A percentile compares a stretch with the other conserved stretches of the same genome.
phyloP scores from a whole-genome alignment of 2,329 filamentous ascomycete species.

The Pseudohalonectria lignicola region DNA sequence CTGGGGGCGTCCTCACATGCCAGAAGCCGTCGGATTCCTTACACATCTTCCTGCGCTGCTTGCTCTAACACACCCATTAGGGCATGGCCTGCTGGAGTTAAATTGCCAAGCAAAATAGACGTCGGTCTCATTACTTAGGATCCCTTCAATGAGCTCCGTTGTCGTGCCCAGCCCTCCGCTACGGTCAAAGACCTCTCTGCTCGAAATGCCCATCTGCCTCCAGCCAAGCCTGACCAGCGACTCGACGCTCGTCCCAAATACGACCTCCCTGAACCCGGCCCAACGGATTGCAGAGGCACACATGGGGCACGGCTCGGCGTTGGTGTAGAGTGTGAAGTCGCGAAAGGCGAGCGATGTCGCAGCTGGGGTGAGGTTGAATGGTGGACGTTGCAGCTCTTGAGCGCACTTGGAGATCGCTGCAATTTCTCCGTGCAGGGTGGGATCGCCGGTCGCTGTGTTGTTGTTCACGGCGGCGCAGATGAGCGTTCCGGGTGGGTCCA shows the following conservation, averaged over 20 bases:
- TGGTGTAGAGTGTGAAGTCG: constrained; percentile 41
- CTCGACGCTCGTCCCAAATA: constrained; percentile 40
- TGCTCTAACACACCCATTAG: neutral
- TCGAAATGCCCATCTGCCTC: constrained; percentile 35
- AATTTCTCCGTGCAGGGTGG: constrained; percentile 44
- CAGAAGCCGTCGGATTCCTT: no score
- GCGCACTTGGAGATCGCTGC: constrained; percentile 43
- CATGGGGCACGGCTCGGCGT: constrained; percentile 46
- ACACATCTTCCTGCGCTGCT: no score
- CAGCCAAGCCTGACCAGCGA: constrained; percentile 34
- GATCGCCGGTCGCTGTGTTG: constrained; percentile 32
- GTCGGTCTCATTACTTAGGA: constrained; percentile 42
- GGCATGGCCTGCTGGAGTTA: neutral
- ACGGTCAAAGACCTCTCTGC: constrained; percentile 32
- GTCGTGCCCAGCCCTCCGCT: constrained; percentile 21
- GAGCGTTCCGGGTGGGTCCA: constrained; percentile 24
- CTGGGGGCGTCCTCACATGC: no score
- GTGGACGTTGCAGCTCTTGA: constrained; percentile 30
- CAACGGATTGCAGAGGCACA: constrained; percentile 45
- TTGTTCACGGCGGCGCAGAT: constrained; percentile 40
- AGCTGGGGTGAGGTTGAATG: constrained; percentile 26
- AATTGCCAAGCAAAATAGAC: constrained; percentile 42
- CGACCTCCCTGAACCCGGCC: constrained; percentile 42
- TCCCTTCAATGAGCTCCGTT: constrained; percentile 28
- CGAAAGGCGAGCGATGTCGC: constrained; percentile 32